phyloP scores from a whole-genome alignment of 2,329 filamentous ascomycete genomes.

The Paramyrothecium sp. region DNA sequence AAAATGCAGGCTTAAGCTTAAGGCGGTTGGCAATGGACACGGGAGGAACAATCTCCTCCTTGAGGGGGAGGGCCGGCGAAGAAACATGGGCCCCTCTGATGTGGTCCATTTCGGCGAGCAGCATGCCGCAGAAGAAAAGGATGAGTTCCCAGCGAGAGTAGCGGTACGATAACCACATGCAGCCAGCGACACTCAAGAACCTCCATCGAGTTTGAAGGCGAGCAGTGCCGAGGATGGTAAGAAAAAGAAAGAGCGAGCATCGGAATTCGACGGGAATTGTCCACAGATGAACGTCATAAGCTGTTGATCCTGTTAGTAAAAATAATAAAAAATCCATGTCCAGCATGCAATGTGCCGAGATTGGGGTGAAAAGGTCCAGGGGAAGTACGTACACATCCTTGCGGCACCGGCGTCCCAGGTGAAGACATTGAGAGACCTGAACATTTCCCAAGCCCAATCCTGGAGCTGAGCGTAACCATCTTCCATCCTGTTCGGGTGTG shows the following conservation, averaged over 20 bases:
- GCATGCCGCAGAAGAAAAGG: conserved; percentile 53
- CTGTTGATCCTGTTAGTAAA: conserved; percentile 20
- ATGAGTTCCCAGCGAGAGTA: conserved; percentile 54
- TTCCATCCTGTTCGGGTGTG: conserved; percentile 39
- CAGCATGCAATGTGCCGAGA: no score
- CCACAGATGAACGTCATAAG: conserved; percentile 60
- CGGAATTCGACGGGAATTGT: conserved; percentile 62
- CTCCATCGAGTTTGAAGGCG: conserved; percentile 41
- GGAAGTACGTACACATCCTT: conserved; percentile 32
- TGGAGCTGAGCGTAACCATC: conserved; percentile 36
- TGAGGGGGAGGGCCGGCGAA: conserved; percentile 19
- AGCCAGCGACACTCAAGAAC: conserved; percentile 35
- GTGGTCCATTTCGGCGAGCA: conserved; percentile 54
- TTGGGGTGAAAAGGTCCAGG: conserved; percentile 12
- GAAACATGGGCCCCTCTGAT: conserved; percentile 44
- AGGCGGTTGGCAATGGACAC: not conserved
- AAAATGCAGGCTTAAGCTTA: conserved; percentile 24
- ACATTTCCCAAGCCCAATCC: conserved; percentile 49
- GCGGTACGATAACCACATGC: conserved; percentile 44
- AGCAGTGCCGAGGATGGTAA: conserved; percentile 49
- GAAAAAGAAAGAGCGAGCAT: conserved; percentile 56
- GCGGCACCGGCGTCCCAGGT: conserved; percentile 47
- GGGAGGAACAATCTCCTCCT: conserved; percentile 12
- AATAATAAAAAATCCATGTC: not conserved
- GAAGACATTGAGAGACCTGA: conserved; percentile 49